Evolutionary conservation across 2,329 filamentous ascomycete species (phyloP), one percentile per base, ranked within the genome.

Genomic region (Arthrobotrys iridis): DNA sequence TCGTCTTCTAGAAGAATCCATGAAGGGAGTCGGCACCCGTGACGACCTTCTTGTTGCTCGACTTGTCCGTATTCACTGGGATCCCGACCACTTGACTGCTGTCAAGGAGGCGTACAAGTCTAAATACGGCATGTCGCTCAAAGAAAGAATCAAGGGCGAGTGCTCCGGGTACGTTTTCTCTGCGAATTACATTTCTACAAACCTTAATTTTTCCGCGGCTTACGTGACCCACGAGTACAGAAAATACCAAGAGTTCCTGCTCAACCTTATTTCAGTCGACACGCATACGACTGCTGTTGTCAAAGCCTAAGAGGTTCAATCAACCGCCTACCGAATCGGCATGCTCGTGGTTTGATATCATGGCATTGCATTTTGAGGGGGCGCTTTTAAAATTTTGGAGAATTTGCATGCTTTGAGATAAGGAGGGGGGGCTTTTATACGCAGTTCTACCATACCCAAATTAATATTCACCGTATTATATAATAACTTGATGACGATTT

Each of bases 1-100:
- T 2, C 87, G 97, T 37, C 89, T 98, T 1, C 85, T 99, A 1
- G 90, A 96, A 82, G 95, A 98, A 83, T 94, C 95, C 1, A 88
- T 98, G 87, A 86, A 74, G 76, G 78, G 74, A 33, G 77, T 33
- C 22, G 77, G 43, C 41, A 78, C 60, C 77, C 88, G 87, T 77
- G 91, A 94, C 80, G 83, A 87, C 62, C 85, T 93, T 77, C 88
- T 99, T 58, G 96, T 96, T 77, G 93, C 91, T 2, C 87, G 95
- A 1, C 86, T 98, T 1, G 92, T 97, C 45, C 87, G 95, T 30
- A 88, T 94, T 82, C 95, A 98, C 83, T 98, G 95, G 95, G 93
- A 98, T 80, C 87, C 90, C 3, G 83, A 87, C 77, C 94, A 98
- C 82, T 86, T 98, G 83, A 87, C 89, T 72, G 86, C 87, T 18